These are phyloP conservation scores for Boletus barrowsii DNA, from an alignment of 768 basidiomycete species.

Conservation along the genomic window DNA sequence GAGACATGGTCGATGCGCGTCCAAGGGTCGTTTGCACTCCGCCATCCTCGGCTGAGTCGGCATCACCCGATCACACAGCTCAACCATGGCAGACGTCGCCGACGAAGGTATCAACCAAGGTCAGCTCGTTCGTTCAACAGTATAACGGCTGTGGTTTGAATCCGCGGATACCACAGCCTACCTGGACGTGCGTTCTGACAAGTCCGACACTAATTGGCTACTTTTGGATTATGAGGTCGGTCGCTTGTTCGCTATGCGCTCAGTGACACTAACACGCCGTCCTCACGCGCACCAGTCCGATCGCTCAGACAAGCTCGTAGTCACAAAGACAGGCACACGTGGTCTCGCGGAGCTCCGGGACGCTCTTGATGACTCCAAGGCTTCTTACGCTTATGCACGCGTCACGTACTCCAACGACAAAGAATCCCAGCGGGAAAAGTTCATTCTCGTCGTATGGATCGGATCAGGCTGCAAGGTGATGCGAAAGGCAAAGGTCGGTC, in stretches of 20 bases:
- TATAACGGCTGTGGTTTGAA: constrained; percentile 8
- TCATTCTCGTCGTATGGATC: constrained; percentile 83
- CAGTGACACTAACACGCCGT: constrained; percentile 17
- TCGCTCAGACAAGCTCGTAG: constrained; percentile 73
- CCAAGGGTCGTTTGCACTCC: constrained; percentile 11
- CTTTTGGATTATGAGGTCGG: constrained; percentile 84
- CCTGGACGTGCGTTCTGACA: constrained; percentile 81
- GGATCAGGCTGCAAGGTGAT: constrained; percentile 81
- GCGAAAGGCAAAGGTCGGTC: constrained; percentile 83
- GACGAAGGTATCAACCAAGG: constrained; percentile 73
- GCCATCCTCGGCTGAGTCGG: constrained; percentile 16
- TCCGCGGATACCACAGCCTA: constrained; percentile 55
- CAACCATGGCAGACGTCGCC: constrained; percentile 73
- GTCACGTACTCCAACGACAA: constrained; percentile 85
- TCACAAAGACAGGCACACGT: constrained; percentile 78
- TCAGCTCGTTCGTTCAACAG: constrained; percentile 31
- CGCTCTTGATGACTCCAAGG: constrained; percentile 66
- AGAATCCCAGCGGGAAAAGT: constrained; percentile 86
- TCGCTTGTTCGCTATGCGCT: background rate
- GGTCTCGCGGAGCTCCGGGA: constrained; percentile 77
- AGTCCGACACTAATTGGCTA: constrained; percentile 86
- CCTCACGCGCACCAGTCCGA: constrained; percentile 46
- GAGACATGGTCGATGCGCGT: constrained; percentile 1
- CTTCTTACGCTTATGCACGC: constrained; percentile 81
- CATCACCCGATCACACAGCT: constrained; percentile 16